Evolutionary conservation across 495 filamentous ascomycete species (phyloP).

Genomic region (Penicillium dipodomyicola): DNA sequence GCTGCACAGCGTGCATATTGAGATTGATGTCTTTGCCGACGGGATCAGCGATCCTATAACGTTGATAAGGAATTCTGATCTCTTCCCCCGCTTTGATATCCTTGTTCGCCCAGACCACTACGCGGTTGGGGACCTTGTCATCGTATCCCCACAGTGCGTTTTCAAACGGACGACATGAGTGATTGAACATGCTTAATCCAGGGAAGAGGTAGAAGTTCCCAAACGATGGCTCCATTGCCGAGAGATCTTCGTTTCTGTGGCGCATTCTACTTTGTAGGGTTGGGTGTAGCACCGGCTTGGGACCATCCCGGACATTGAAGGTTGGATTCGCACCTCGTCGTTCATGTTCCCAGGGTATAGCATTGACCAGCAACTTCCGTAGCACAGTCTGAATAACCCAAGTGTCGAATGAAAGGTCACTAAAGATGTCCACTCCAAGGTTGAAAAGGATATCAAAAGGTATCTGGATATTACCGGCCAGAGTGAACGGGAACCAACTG

Average conservation of each 20-base stretch:
- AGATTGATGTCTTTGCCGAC: not conserved
- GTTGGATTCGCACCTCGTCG: conserved; percentile 16
- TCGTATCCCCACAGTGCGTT: conserved; percentile 34
- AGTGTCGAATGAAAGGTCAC: conserved; percentile 37
- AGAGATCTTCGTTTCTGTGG: conserved; percentile 3
- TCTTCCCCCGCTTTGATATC: conserved; percentile 29
- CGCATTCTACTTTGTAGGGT: conserved; percentile 11
- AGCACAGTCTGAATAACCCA: conserved; percentile 39
- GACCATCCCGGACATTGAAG: not conserved
- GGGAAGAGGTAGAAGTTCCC: conserved; percentile 32
- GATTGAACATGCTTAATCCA: conserved; percentile 37
- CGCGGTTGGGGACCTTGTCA: conserved; percentile 25
- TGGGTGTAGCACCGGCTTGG: conserved; percentile 15
- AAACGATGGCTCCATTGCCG: conserved; percentile 23
- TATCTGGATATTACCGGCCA: conserved; percentile 35
- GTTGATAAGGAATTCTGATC: conserved; percentile 29
- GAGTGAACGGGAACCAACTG: conserved; percentile 32
- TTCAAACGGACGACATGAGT: conserved; percentile 18
- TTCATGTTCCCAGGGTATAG: conserved; percentile 27
- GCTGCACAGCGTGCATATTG: not conserved
- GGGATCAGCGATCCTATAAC: conserved; percentile 3
- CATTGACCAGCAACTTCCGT: conserved; percentile 31
- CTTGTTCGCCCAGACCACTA: conserved; percentile 29
- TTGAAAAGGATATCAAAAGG: conserved; percentile 36
- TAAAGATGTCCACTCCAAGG: conserved; percentile 42